phyloP scores from a whole-genome alignment of 2,329 filamentous ascomycete genomes.

The Xylaria sp. region DNA sequence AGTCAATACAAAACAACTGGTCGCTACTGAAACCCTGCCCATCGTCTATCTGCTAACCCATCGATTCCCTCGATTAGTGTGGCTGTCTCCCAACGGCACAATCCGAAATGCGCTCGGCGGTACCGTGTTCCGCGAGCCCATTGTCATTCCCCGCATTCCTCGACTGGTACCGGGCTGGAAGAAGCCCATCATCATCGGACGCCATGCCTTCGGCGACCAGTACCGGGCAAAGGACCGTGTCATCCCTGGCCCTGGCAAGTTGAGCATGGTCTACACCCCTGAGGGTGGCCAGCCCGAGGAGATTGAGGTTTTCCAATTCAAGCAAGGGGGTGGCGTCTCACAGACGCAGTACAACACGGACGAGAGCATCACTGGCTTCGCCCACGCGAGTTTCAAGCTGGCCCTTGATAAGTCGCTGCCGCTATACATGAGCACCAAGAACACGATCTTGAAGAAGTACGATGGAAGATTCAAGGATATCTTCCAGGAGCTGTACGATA shows the following conservation, averaged over 20 bases:
- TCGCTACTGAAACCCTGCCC: neutral
- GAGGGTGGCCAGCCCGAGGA: slow-evolving; percentile 79
- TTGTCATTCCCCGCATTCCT: slow-evolving; percentile 91
- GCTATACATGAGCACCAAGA: slow-evolving; percentile 99
- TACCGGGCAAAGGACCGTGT: slow-evolving; percentile 96
- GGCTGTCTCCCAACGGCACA: slow-evolving; percentile 96
- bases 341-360: slow-evolving; percentile 99
- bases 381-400: slow-evolving; percentile 95
- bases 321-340: slow-evolving; percentile 82
- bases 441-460: slow-evolving; percentile 99
- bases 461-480: slow-evolving; percentile 99
- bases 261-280: slow-evolving; percentile 95
- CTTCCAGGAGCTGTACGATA: slow-evolving; percentile 96
- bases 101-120: slow-evolving; percentile 79
- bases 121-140: slow-evolving; percentile 98
- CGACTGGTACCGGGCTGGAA: slow-evolving; percentile 96
- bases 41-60: slow-evolving; percentile 20
- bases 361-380: slow-evolving; percentile 92
- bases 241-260: slow-evolving; percentile 79
- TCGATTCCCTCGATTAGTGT: slow-evolving; percentile 67
- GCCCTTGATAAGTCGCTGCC: slow-evolving; percentile 85
- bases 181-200: slow-evolving; percentile 98
- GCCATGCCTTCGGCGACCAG: slow-evolving; percentile 98
- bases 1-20: neutral
- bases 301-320: slow-evolving; percentile 90